A percentile compares a stretch with the other conserved stretches of the same genome.
These are phyloP conservation scores for Fagus sylvatica DNA, from an alignment of 306 rosid species.

Conservation along the genomic window DNA sequence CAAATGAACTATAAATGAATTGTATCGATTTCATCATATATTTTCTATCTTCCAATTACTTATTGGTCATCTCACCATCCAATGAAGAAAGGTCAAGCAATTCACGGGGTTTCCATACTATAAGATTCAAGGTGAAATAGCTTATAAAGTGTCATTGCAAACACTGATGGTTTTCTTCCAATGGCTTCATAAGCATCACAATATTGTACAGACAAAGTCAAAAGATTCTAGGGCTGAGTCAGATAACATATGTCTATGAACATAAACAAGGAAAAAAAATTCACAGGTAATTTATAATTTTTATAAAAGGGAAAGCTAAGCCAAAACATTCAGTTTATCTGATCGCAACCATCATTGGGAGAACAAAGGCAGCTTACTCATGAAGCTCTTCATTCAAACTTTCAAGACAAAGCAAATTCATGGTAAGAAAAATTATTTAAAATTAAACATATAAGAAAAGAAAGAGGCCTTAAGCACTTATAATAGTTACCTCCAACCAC, in stretches of 20 bases:
- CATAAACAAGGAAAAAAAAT: not conserved
- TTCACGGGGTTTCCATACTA: too few species aligned
- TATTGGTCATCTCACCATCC: too few species aligned
- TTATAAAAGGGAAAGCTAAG: not conserved
- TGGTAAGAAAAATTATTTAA: not conserved
- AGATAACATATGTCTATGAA: not conserved
- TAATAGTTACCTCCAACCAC: constrained; percentile 80
- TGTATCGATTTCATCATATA: too few species aligned
- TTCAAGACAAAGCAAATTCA: not conserved
- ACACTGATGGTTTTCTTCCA: not conserved
- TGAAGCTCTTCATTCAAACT: not conserved
- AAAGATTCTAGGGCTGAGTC: not conserved
- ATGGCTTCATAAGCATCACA: not conserved
- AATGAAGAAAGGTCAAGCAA: too few species aligned
- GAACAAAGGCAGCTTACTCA: not conserved
- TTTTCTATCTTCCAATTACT: too few species aligned
- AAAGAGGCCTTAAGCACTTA: constrained; percentile 3
- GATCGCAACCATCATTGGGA: not conserved
- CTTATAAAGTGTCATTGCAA: not conserved
- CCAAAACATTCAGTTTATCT: not conserved
- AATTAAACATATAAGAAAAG: not conserved
- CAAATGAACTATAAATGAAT: too few species aligned
- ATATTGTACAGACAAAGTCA: not conserved
- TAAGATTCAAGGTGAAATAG: not conserved
- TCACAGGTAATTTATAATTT: not conserved